A percentile compares a stretch with the other conserved stretches of the same genome.
phyloP scores from a whole-genome alignment of 352 stramenopile genomes.

The Phytophthora litchii region DNA sequence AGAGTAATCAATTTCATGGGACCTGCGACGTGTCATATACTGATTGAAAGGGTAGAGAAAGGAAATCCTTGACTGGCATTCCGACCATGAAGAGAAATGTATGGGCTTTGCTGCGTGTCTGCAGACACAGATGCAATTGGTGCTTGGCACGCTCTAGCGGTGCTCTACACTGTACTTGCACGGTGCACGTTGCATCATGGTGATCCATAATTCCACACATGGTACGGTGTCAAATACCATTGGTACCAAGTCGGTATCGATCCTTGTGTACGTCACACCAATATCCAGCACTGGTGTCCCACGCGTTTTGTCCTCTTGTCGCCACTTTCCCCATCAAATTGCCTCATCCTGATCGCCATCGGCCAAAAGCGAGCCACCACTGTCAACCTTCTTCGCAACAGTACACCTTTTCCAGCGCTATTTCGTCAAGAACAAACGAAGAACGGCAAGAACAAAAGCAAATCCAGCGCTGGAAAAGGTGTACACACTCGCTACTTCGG shows the following conservation, averaged over 20 bases:
- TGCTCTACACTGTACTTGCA: no score
- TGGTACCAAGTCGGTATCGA: no score
- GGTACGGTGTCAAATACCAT: no score
- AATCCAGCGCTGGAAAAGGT: no score
- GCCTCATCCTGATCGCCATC: slow-evolving; percentile 16
- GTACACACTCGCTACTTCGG: slow-evolving; percentile 12
- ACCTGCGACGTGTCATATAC: slow-evolving; percentile 11
- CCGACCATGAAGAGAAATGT: not conserved
- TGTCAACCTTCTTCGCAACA: not conserved
- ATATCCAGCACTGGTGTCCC: not conserved
- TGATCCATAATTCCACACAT: no score
- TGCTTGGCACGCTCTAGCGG: no score
- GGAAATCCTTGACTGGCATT: slow-evolving; percentile 4
- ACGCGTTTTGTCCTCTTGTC: not conserved
- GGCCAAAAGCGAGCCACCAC: slow-evolving; percentile 10
- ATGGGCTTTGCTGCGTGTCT: slow-evolving; percentile 1
- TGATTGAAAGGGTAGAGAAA: not conserved
- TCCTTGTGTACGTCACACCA: slow-evolving; percentile 1
- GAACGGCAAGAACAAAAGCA: no score
- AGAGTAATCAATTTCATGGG: slow-evolving; percentile 11
- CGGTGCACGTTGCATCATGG: no score
- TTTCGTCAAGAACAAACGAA: no score
- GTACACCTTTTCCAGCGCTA: no score
- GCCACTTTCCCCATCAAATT: slow-evolving; percentile 2
- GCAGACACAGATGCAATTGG: no score